These are phyloP conservation scores for Kitagawia praeruptora DNA, from an alignment of 129 eudicot genomes.

Conservation along the genomic window DNA sequence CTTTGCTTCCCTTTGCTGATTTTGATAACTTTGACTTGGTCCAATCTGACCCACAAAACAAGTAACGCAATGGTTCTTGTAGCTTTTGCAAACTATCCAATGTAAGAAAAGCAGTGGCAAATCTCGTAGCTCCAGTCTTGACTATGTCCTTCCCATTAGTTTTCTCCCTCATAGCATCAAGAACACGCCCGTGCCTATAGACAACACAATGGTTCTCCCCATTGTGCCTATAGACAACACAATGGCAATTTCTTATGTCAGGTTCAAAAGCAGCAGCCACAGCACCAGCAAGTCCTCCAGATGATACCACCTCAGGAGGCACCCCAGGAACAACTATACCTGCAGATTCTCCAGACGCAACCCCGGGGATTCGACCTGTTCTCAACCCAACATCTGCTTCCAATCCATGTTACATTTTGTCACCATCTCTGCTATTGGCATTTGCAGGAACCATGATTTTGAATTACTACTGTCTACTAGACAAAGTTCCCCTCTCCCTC, in stretches of 20 bases:
- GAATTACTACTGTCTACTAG: background rate
- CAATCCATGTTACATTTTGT: slow-evolving; percentile 19
- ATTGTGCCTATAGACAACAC: too few relatives aligned
- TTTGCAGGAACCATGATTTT: slow-evolving; percentile 23
- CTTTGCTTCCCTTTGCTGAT: too few relatives aligned
- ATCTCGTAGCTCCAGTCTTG: too few relatives aligned
- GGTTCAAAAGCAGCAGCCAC: slow-evolving; percentile 36
- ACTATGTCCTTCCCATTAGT: too few relatives aligned
- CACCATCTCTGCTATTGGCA: slow-evolving; percentile 20
- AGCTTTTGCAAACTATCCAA: too few relatives aligned
- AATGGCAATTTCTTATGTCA: slow-evolving; percentile 11
- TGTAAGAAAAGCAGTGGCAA: too few relatives aligned
- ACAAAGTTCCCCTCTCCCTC: background rate
- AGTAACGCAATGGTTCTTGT: too few relatives aligned
- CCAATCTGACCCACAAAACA: too few relatives aligned
- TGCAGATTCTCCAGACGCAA: slow-evolving; percentile 20
- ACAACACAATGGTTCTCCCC: too few relatives aligned
- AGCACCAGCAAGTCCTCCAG: slow-evolving; percentile 25
- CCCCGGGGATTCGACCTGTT: slow-evolving; percentile 58
- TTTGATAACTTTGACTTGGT: too few relatives aligned
- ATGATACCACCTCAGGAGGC: background rate
- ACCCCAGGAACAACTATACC: background rate
- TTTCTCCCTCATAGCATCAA: too few relatives aligned
- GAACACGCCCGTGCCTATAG: too few relatives aligned
- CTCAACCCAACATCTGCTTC: slow-evolving; percentile 48